Evolutionary conservation across 2,329 filamentous ascomycete species (phyloP), one percentile per base, ranked within the genome.

Genomic region (Xylariaceae sp.): DNA sequence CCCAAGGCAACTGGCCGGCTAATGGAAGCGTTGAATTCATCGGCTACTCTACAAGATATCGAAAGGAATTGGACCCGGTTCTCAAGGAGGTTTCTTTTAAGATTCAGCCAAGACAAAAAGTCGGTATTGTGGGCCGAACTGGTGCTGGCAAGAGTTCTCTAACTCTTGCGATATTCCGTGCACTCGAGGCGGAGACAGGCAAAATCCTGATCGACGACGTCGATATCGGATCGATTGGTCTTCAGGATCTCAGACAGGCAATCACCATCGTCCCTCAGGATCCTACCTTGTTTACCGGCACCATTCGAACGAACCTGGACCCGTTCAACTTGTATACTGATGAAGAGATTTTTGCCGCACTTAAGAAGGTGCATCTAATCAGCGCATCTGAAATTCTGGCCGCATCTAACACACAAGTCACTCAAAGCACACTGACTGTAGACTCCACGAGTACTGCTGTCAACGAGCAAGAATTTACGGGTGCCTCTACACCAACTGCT

Each of bases 221-320:
- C n/a, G 90, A 97, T 69, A 91, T 97, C 70, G 87, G 90, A 54
- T 78, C 82, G 63, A 97, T 99, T 64, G 94, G 94, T 5, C 82
- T 99, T n/a, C 89, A 90, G 64, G 93, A 97, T 74, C 79, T 99
- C 68, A 89, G 94, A 57, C 89, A 96, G 75, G 88, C 90, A 51
- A 95, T 99, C 68, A 97, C 95, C 0, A 97, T 99, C 74, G 94
- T 99, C 59, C 94, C 94, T 34, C 94, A 99, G 77, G 94, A 99
- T 71, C 94, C 90, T 57, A 97, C 93, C 0, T 80, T 97, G 0
- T 97, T 97, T 75, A 92, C 87, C 11, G 93, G 93, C 65, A 97
- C 92, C 0, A 89, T 97, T 63, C 85, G 93, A 63, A 92, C 81
- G 72, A 99, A 99, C 71, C 82, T 99, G 18, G 94, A 99, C 73